Evolutionary conservation across 106 monocot genomes (phyloP).

Genomic region (Alisma plantagoaquatica): DNA sequence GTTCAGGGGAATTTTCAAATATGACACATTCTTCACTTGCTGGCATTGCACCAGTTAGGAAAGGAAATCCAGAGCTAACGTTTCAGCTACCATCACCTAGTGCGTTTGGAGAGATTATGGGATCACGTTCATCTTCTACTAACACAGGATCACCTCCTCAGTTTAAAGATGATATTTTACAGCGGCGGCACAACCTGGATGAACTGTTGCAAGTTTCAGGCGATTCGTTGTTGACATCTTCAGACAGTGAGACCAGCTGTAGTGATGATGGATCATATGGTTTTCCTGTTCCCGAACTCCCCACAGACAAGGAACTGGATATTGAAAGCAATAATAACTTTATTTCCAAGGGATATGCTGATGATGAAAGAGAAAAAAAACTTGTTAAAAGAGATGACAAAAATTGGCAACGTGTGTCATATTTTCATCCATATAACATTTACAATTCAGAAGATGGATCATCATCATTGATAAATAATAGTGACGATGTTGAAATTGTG

Average conservation of each 20-base stretch:
- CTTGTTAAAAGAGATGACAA: not conserved
- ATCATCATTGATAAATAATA: no score
- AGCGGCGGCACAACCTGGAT: constrained; percentile 52
- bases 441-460: no score
- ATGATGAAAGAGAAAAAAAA: constrained; percentile 8
- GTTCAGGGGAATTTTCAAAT: not conserved
- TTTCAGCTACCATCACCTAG: constrained; percentile 22
- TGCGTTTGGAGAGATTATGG: constrained; percentile 52
- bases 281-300: constrained; percentile 29
- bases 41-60: constrained; percentile 1
- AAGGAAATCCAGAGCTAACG: constrained; percentile 5
- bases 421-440: not conserved
- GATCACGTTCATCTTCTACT: constrained; percentile 24
- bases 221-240: constrained; percentile 36
- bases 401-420: constrained; percentile 5
- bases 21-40: constrained; percentile 10
- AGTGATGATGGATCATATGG: constrained; percentile 56
- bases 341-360: constrained; percentile 5
- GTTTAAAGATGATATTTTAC: constrained; percentile 68
- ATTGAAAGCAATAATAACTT: constrained; percentile 5
- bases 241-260: constrained; percentile 67
- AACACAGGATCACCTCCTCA: constrained; percentile 57
- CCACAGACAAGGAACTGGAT: constrained; percentile 7
- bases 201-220: constrained; percentile 61
- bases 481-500: no score